Evolutionary conservation across 768 basidiomycete genomes (phyloP), one percentile per base, ranked within the genome.

Genomic region (Heimioporus sp.): DNA sequence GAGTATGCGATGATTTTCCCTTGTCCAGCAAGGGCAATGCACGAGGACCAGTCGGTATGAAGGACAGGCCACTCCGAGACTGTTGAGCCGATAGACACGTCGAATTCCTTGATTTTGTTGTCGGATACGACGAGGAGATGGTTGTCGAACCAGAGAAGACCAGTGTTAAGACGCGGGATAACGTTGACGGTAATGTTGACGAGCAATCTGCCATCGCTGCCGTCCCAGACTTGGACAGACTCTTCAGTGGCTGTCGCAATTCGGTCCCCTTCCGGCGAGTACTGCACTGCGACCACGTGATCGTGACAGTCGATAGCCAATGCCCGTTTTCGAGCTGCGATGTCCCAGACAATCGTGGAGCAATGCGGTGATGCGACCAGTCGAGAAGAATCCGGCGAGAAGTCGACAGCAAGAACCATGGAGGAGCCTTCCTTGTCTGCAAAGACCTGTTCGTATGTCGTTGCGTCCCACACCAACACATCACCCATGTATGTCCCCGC

Each of bases 71-170:
- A 49, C 28, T 52, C 56, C 1, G 32, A 42, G 16, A 52, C 8
- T n/a, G 3, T 0, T n/a, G 37, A 41, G 3, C 55, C 51, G 0
- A 41, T 42, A 4, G 21, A 48, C 4, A 40, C 13, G 7, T 58
- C 16, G 13, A 49, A 2, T 13, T 35, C 6, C 11, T 43, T 46
- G 32, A 58, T 43, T 28, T 11, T 19, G 0, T 2, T 4, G 12
- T 17, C 21, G 5, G 40, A 32, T 0, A 36, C 4, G 3, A 43
- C 20, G 9, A 49, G 46, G 10, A 58, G 28, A 4, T 39, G 19
- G 4, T 54, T 24, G 1, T 46, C 31, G 0, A 24, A 45, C 56
- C 58, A 59, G 35, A 53, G 32, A 16, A 54, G 52, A 39, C 43
- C 31, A 5, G 13, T 42, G 43, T 54, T 51, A 34, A 30, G 11